Conservation (phyloP, 306 rosid genomes). For the Gynostemma pentaphyllum region DNA sequence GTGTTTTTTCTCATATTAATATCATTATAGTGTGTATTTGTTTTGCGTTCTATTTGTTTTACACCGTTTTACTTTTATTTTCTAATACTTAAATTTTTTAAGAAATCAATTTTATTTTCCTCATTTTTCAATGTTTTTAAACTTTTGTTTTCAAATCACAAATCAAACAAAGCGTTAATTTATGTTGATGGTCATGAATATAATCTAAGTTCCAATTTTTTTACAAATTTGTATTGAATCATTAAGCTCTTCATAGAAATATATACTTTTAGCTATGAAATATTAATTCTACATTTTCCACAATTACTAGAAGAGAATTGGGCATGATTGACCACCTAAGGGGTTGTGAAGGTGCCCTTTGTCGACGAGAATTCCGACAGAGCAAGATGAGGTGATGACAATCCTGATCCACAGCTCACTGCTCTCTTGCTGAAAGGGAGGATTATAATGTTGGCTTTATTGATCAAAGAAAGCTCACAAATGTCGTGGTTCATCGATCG, state of each 20-base stretch:
- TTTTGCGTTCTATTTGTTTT: too few relatives aligned
- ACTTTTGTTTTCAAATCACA: too few relatives aligned
- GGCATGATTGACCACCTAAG: background rate
- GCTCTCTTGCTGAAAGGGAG: conserved; percentile 27
- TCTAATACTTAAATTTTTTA: too few relatives aligned
- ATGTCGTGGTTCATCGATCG: conserved; percentile 56
- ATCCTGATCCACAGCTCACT: background rate
- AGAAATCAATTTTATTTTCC: too few relatives aligned
- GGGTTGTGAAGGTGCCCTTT: conserved; percentile 18
- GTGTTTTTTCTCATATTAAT: too few relatives aligned
- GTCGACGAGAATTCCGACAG: conserved; percentile 63
- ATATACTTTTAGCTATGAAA: background rate
- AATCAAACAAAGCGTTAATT: too few relatives aligned
- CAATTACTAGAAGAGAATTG: background rate
- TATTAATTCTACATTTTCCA: background rate
- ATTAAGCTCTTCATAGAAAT: background rate
- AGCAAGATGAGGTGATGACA: conserved; percentile 32
- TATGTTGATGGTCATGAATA: too few relatives aligned
- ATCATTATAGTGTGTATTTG: too few relatives aligned
- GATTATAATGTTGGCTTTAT: conserved; percentile 39
- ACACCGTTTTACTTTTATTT: too few relatives aligned
- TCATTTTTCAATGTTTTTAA: too few relatives aligned
- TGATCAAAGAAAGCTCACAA: conserved; percentile 42
- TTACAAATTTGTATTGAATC: background rate
- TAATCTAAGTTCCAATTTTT: background rate